A percentile compares a stretch with the other conserved stretches of the same genome.
Conservation (phyloP, 805 yeast genomes). For the Isabelozyma rhagii region DNA sequence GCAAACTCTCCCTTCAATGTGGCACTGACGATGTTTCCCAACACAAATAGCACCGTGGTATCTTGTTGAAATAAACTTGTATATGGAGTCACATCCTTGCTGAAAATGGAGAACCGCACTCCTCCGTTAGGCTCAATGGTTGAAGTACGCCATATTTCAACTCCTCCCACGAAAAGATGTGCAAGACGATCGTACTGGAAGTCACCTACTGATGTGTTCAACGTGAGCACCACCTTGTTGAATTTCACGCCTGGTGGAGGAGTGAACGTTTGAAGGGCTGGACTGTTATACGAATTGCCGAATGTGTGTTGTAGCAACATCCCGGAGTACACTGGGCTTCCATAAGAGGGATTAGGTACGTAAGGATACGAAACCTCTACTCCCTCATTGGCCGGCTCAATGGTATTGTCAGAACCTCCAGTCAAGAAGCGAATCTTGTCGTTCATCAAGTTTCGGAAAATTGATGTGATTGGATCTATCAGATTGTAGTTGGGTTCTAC, state of each 20-base stretch:
- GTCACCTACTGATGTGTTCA: constrained; percentile 16
- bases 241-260: constrained; percentile 33
- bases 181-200: constrained; percentile 25
- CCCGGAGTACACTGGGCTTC: constrained; percentile 32
- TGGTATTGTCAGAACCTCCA: not conserved
- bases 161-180: constrained; percentile 20
- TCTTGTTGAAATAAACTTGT: constrained; percentile 39
- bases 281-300: constrained; percentile 53
- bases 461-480: not conserved
- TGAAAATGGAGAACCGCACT: constrained; percentile 39
- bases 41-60: constrained; percentile 44
- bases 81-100: constrained; percentile 59
- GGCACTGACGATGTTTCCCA: constrained; percentile 46
- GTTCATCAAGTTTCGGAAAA: not conserved
- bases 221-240: constrained; percentile 21
- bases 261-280: constrained; percentile 32
- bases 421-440: not conserved
- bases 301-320: constrained; percentile 41
- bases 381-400: not conserved
- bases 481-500: not conserved
- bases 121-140: constrained; percentile 61
- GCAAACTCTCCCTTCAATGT: constrained; percentile 56
- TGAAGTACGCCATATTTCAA: constrained; percentile 24
- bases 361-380: constrained; percentile 3
- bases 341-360: constrained; percentile 2